Base-by-base conservation (phyloP, 2,329 filamentous ascomycete genomes). In the Talaromyces marneffei region DNA sequence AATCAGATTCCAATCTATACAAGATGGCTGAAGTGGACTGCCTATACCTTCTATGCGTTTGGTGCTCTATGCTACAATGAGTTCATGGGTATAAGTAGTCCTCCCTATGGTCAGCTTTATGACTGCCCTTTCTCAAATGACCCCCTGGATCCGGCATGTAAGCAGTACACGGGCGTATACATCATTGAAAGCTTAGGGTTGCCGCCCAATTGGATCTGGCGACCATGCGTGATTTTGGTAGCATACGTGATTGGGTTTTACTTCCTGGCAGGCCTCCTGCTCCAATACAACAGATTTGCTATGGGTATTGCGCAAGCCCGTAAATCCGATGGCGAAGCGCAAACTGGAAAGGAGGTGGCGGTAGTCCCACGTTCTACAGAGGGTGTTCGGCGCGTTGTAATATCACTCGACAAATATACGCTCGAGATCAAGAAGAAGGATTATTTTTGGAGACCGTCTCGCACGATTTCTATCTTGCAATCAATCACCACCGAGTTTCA, bases 1-100 rank as follows among this genome's bases (percentile, higher is more conserved):
- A 85, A 89, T 58, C 85, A 86, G 4, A 89, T 92, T 3, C 88
- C 89, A 0, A 79, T 92, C 1, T 92, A 91, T 67, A 84, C 91
- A n/a, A 81, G 88, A 60, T 92, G 89, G 89, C 77, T 89, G 1
- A 92, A 91, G 63, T 78, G 75, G 75, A 70, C 67, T 3, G 69
- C 69, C 4, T 74, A 74, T 52, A 71, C 69, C 0, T 72, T 68
- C 69, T 92, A 91, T 67, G 83, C 82, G 0, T 90, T 92, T 67
- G 86, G 88, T 0, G 87, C 88, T 2, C 80, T 91, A 6, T 85
- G 80, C 48, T 84, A 83, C 2, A 92, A 92, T 64, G 89, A 92
- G 68, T 92, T 92, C 60, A 73, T 75, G 10, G 75, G 74, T 5
- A 64, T 71, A 14, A 66, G 68, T 31, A 68, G 69, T 10, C 67